A percentile compares a stretch with the other conserved stretches of the same genome.
These are phyloP conservation scores for Daldinia childiae DNA, from an alignment of 495 filamentous ascomycete species.

Conservation along the genomic window DNA sequence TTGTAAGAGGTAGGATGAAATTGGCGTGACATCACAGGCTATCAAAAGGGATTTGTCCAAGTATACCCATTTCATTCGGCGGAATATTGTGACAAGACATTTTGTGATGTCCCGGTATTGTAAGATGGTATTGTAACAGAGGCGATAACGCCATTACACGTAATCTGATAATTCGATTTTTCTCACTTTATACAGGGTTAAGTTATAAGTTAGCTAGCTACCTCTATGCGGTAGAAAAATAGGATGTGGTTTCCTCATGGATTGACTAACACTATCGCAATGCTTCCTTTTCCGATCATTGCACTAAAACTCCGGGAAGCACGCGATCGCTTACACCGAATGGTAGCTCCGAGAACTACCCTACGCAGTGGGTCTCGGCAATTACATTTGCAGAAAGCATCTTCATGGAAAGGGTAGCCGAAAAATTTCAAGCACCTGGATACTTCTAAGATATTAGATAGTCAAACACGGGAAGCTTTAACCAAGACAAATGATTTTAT, in stretches of 20 bases:
- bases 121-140: constrained; percentile 2
- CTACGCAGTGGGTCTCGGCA: constrained; percentile 32
- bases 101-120: background rate
- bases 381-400: constrained; percentile 11
- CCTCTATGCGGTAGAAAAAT: background rate
- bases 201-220: background rate
- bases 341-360: constrained; percentile 17
- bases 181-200: background rate
- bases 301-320: constrained; percentile 20
- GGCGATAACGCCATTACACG: background rate
- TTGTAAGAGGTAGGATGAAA: constrained; percentile 36
- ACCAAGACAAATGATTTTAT: background rate
- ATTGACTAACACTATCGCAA: constrained; percentile 1
- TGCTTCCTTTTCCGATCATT: background rate
- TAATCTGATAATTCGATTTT: background rate
- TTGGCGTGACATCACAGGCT: constrained; percentile 28
- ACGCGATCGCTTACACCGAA: constrained; percentile 34
- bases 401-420: constrained; percentile 18
- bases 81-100: constrained; percentile 3
- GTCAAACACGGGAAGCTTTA: background rate
- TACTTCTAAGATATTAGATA: background rate
- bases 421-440: background rate
- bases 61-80: background rate
- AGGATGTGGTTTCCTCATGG: background rate
- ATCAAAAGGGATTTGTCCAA: constrained; percentile 11